phyloP scores from a whole-genome alignment of 768 basidiomycete species.

The Termitomyces sp. region DNA sequence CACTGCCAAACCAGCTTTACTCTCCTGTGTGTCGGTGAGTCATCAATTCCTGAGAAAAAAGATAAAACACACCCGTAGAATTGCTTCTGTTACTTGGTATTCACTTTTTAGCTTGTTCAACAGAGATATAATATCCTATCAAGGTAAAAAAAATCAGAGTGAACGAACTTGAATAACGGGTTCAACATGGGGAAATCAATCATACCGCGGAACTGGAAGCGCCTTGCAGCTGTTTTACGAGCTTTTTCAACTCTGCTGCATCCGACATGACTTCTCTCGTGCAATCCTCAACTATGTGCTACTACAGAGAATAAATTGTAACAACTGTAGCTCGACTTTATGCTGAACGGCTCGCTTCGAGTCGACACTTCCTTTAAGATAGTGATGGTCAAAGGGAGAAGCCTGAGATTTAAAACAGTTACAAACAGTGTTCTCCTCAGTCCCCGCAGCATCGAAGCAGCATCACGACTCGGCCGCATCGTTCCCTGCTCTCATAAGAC shows the following conservation, averaged over 20 bases:
- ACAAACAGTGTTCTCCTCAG: constrained; percentile 16
- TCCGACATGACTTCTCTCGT: constrained; percentile 35
- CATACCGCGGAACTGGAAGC: constrained; percentile 53
- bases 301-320: constrained; percentile 23
- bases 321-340: constrained; percentile 15
- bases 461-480: not conserved
- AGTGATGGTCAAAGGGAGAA: constrained; percentile 15
- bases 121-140: constrained; percentile 59
- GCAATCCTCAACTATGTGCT: constrained; percentile 25
- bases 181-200: constrained; percentile 27
- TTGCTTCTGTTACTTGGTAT: constrained; percentile 61
- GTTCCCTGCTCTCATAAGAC: not conserved
- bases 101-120: constrained; percentile 60
- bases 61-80: constrained; percentile 60
- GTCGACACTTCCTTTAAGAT: constrained; percentile 10
- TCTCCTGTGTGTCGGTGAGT: constrained; percentile 51
- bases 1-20: constrained; percentile 87
- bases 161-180: constrained; percentile 29
- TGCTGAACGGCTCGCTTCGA: constrained; percentile 12
- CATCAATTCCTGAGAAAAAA: constrained; percentile 16
- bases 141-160: constrained; percentile 20
- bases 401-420: constrained; percentile 13
- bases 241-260: constrained; percentile 67
- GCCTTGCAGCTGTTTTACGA: constrained; percentile 74
- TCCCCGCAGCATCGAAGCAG: constrained; percentile 2